Evolutionary conservation across 2,329 filamentous ascomycete species (phyloP).

Genomic region (Neofusicoccum cordaticola): DNA sequence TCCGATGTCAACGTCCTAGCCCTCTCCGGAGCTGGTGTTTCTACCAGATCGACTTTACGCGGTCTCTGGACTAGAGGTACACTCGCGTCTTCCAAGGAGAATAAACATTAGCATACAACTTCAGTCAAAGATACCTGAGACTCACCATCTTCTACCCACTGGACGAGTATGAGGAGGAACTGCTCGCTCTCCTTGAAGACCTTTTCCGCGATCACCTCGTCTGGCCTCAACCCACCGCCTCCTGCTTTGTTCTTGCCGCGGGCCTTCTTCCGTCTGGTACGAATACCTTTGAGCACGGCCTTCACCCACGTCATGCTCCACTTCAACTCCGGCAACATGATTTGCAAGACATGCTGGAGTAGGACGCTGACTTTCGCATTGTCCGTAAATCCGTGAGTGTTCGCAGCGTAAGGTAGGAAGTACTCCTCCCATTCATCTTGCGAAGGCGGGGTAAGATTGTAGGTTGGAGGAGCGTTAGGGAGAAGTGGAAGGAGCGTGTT

Average conservation of each 20-base stretch:
- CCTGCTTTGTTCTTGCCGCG: slow-evolving; percentile 49
- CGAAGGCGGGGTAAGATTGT: slow-evolving; percentile 24
- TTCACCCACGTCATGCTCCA: slow-evolving; percentile 30
- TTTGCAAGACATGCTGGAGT: slow-evolving; percentile 23
- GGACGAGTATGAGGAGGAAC: slow-evolving; percentile 34
- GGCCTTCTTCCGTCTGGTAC: slow-evolving; percentile 50
- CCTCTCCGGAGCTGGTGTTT: too few species aligned
- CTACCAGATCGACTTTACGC: not conserved
- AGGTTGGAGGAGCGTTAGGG: slow-evolving; percentile 27
- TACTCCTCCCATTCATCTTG: slow-evolving; percentile 30
- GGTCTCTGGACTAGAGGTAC: not conserved
- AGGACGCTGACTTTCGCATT: slow-evolving; percentile 37
- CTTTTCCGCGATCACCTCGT: slow-evolving; percentile 35
- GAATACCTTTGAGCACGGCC: slow-evolving; percentile 29
- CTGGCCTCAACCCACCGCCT: slow-evolving; percentile 45
- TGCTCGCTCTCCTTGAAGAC: slow-evolving; percentile 34
- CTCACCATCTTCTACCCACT: slow-evolving; percentile 29
- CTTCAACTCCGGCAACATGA: not conserved
- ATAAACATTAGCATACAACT: not conserved
- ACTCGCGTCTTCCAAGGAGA: not conserved
- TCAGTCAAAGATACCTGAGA: not conserved
- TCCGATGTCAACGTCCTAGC: not conserved
- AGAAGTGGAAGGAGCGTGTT: slow-evolving; percentile 32
- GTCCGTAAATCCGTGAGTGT: slow-evolving; percentile 27
- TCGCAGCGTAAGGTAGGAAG: slow-evolving; percentile 27